Evolutionary conservation across 2,329 filamentous ascomycete genomes (phyloP), one percentile per base, ranked within the genome.

Genomic region (Xylaria sp.): DNA sequence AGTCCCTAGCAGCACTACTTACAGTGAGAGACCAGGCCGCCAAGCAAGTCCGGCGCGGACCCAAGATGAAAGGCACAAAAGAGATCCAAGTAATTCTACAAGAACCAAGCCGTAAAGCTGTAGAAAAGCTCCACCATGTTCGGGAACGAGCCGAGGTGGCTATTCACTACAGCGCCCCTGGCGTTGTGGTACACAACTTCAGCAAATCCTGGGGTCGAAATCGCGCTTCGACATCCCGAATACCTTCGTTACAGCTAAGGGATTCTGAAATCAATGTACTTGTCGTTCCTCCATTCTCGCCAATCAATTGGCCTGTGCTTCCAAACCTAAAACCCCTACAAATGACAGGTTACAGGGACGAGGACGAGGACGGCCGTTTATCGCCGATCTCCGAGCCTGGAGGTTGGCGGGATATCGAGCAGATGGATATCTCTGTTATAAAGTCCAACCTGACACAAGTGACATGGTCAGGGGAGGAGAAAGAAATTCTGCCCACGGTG

Each of bases 181-280:
- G 69, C 0, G 59, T 56, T 11, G 31, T 71, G 0, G 64, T 60
- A 1, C 74, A 74, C 42, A 75, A 75, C 54, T 74, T 76, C 15
- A 72, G 72, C 33, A 73, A 40, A 61, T 68, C 73, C 1, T 9
- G 72, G 2, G 51, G 60, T n/a, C 73, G 73, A 70, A 75, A 75
- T 31, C 40, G 62, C 40, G 46, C 51, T 38, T 38, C 36, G 36
- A 38, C 36, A 10, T 53, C 63, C 7, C 56, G 23, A 38, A 11
- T 72, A 3, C 69, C 74, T 17, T 68, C 74, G 4, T 63, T 73
- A 2, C 73, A 74, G 26, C 59, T 73, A 11, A 65, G 17, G 9
- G 44, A 63, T 40, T 59, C 68, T 23, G 49, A 28, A 10, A 23
- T 28, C 3, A 26, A 54, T 28, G 20, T 49, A 4, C 60, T 67